These are phyloP conservation scores for Colletotrichum simmondsii DNA, from an alignment of 2,329 filamentous ascomycete species.

Conservation along the genomic window DNA sequence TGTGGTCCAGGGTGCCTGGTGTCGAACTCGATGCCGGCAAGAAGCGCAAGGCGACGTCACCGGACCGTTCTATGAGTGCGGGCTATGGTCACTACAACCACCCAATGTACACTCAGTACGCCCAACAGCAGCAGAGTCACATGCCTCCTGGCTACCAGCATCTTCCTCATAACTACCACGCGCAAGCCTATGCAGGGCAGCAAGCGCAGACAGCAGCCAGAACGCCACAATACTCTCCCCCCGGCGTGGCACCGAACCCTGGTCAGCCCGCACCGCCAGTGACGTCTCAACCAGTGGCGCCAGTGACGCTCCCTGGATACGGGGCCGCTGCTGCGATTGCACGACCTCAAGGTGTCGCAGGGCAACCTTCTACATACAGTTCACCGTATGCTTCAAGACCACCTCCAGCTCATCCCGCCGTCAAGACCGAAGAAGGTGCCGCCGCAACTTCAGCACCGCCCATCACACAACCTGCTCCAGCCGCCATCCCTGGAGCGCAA, in stretches of 20 bases:
- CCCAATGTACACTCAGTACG: slow-evolving; percentile 41
- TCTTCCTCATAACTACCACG: slow-evolving; percentile 46
- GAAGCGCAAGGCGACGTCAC: slow-evolving; percentile 66
- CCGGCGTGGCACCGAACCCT: slow-evolving; percentile 26
- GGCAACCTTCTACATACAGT: slow-evolving; percentile 42
- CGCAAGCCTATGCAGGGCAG: slow-evolving; percentile 42
- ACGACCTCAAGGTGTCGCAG: slow-evolving; percentile 36
- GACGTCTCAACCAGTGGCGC: slow-evolving; percentile 40
- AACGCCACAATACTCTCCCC: slow-evolving; percentile 34
- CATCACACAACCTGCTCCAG: slow-evolving; percentile 17
- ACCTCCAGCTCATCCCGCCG: slow-evolving; percentile 34
- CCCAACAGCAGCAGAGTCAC: slow-evolving; percentile 42
- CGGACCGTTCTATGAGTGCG: slow-evolving; percentile 56
- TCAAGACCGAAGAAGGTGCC: slow-evolving; percentile 36
- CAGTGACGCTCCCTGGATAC: slow-evolving; percentile 40
- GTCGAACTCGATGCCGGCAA: slow-evolving; percentile 70
- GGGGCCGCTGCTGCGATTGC: slow-evolving; percentile 34
- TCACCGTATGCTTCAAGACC: slow-evolving; percentile 44
- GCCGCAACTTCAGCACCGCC: slow-evolving; percentile 20
- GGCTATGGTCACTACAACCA: slow-evolving; percentile 44
- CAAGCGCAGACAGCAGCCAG: slow-evolving; percentile 29
- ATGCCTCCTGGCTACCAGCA: slow-evolving; percentile 49
- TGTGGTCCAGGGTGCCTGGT: slow-evolving; percentile 68
- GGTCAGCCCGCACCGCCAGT: slow-evolving; percentile 35
- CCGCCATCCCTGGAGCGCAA: slow-evolving; percentile 25